Evolutionary conservation across 441 rosid genomes (phyloP).

Genomic region (Geranium incanum): DNA sequence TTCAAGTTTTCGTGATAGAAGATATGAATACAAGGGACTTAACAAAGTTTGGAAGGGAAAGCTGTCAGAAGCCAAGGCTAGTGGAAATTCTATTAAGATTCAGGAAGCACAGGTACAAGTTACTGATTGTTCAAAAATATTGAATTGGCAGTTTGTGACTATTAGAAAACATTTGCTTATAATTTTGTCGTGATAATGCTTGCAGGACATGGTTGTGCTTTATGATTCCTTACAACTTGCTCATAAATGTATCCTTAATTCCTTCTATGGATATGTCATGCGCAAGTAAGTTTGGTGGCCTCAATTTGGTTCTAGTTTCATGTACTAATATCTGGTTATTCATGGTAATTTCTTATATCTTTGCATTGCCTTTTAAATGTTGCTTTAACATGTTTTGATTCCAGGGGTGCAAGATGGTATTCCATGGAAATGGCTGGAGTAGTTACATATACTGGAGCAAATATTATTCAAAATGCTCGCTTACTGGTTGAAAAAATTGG

Average conservation of each 20-base stretch:
- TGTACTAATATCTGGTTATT: constrained; percentile 11
- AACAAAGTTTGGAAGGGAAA: constrained; percentile 99
- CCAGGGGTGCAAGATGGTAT: constrained; percentile 99
- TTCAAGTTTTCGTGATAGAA: constrained; percentile 92
- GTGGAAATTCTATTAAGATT: constrained; percentile 92
- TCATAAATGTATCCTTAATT: constrained; percentile 95
- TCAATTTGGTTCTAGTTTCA: constrained; percentile 19
- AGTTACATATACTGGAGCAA: constrained; percentile 98
- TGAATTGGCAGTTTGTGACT: constrained; percentile 13
- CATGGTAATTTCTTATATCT: constrained; percentile 13
- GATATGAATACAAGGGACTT: constrained; percentile 97
- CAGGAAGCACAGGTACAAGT: constrained; percentile 88
- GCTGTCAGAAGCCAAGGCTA: constrained; percentile 90
- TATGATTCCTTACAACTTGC: constrained; percentile 98
- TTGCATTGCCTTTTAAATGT: constrained; percentile 23
- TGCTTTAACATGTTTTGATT: constrained; percentile 25
- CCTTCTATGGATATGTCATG: constrained; percentile 99
- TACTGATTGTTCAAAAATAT: constrained; percentile 6
- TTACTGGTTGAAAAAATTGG: constrained; percentile 94
- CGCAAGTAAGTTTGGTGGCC: constrained; percentile 68
- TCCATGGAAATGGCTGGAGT: constrained; percentile 99
- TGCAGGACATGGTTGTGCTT: constrained; percentile 97
- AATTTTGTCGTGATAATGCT: constrained; percentile 24
- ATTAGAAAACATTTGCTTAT: constrained; percentile 17
- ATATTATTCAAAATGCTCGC: constrained; percentile 95